A percentile compares a stretch with the other conserved stretches of the same genome.
These are phyloP conservation scores for Verticillium nubilum DNA, from an alignment of 2,329 filamentous ascomycete genomes.

Conservation along the genomic window DNA sequence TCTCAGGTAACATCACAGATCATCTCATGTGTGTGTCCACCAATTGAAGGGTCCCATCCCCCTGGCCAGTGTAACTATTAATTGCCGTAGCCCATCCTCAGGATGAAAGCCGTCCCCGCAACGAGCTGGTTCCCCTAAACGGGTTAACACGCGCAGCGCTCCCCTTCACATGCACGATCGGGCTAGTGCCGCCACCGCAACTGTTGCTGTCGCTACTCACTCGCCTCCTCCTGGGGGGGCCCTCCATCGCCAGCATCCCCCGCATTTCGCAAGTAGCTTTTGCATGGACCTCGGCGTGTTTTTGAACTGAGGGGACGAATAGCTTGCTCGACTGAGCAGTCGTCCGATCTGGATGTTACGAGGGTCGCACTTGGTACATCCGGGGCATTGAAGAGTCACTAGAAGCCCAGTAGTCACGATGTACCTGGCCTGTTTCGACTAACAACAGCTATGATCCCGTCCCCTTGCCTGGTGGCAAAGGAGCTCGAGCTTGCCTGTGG, in stretches of 20 bases:
- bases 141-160: background rate
- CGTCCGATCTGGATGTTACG: background rate
- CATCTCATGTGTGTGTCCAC: no score
- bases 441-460: background rate
- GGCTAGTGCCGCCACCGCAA: background rate
- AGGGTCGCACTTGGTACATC: background rate
- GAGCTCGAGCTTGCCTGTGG: background rate
- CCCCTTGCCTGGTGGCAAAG: background rate
- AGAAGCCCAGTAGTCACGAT: background rate
- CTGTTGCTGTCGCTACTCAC: background rate
- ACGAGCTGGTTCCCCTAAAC: constrained; percentile 3
- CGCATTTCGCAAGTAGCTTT: background rate
- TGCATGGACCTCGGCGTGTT: background rate
- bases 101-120: background rate
- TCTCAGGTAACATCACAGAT: background rate
- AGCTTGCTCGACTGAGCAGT: background rate
- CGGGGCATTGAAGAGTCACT: background rate
- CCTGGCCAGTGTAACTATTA: no score
- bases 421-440: background rate
- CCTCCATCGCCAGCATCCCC: background rate
- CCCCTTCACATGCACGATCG: background rate
- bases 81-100: background rate
- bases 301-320: background rate
- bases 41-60: no score
- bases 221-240: background rate